These are phyloP conservation scores for Diplogelasinospora grovesii DNA, from an alignment of 495 filamentous ascomycete genomes.

Conservation along the genomic window DNA sequence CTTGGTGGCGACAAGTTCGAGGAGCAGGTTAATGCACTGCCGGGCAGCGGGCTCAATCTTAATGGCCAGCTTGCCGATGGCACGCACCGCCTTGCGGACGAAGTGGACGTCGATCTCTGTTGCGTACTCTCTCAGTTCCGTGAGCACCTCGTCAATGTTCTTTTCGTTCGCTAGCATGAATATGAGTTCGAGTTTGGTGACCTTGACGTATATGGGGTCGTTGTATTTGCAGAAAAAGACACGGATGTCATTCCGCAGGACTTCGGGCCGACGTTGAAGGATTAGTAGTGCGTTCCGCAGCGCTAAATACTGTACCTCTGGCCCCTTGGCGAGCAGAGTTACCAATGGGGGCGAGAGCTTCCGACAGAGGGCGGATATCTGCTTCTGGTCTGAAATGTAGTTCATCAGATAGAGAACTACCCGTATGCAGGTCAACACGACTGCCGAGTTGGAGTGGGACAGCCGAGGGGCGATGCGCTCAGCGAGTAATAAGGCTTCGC, in stretches of 20 bases:
- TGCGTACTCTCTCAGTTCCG: slow-evolving; percentile 93
- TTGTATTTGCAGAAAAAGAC: slow-evolving; percentile 99
- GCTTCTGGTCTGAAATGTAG: slow-evolving; percentile 91
- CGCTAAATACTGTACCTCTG: slow-evolving; percentile 95
- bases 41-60: slow-evolving; percentile 94
- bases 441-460: slow-evolving; percentile 92
- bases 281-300: slow-evolving; percentile 92
- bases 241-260: slow-evolving; percentile 91
- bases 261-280: slow-evolving; percentile 86
- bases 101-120: slow-evolving; percentile 99
- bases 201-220: slow-evolving; percentile 98
- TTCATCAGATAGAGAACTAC: slow-evolving; percentile 98
- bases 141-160: slow-evolving; percentile 92
- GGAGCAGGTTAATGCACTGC: slow-evolving; percentile 83
- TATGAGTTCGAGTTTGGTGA: slow-evolving; percentile 96
- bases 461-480: slow-evolving; percentile 90
- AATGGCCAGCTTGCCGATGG: slow-evolving; percentile 96
- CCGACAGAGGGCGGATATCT: slow-evolving; percentile 78
- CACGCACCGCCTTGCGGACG: slow-evolving; percentile 93
- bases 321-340: slow-evolving; percentile 89
- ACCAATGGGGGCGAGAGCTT: slow-evolving; percentile 95
- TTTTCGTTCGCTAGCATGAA: slow-evolving; percentile 97
- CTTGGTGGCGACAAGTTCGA: slow-evolving; percentile 95
- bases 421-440: slow-evolving; percentile 91
- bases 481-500: slow-evolving; percentile 81